A percentile compares a stretch with the other conserved stretches of the same genome.
Conservation (phyloP, 345 rosid genomes). For the Syzygium grande region DNA sequence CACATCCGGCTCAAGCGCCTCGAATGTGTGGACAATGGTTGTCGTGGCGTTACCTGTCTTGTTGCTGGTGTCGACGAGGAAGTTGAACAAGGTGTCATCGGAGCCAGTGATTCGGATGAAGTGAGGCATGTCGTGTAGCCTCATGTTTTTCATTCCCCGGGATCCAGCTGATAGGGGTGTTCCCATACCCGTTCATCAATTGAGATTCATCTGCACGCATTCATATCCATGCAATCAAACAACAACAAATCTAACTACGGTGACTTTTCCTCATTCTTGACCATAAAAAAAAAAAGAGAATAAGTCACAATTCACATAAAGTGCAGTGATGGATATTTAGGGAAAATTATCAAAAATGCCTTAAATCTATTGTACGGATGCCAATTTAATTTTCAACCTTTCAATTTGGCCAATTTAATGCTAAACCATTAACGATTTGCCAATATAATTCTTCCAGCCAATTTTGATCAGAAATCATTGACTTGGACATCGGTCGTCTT, state of each 20-base stretch:
- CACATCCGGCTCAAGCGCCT: neutral
- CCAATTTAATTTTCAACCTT: neutral
- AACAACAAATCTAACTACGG: neutral
- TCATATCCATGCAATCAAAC: neutral
- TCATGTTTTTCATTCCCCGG: neutral
- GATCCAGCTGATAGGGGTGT: neutral
- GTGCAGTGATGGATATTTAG: too few species aligned
- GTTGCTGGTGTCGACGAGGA: neutral
- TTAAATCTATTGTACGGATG: neutral
- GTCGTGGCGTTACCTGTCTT: neutral
- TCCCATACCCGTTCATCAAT: neutral
- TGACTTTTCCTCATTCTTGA: neutral
- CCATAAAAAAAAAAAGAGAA: too few species aligned
- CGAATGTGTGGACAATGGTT: neutral
- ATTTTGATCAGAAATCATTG: too few species aligned
- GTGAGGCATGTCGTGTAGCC: neutral
- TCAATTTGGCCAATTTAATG: too few species aligned
- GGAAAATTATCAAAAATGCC: neutral
- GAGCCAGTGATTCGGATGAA: neutral
- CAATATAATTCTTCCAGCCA: too few species aligned
- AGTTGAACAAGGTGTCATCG: neutral
- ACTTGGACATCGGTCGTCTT: accelerated
- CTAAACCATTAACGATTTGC: too few species aligned
- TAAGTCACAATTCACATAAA: neutral
- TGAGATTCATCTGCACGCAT: neutral